phyloP scores from a whole-genome alignment of 345 rosid genomes.

The Acer negundo region DNA sequence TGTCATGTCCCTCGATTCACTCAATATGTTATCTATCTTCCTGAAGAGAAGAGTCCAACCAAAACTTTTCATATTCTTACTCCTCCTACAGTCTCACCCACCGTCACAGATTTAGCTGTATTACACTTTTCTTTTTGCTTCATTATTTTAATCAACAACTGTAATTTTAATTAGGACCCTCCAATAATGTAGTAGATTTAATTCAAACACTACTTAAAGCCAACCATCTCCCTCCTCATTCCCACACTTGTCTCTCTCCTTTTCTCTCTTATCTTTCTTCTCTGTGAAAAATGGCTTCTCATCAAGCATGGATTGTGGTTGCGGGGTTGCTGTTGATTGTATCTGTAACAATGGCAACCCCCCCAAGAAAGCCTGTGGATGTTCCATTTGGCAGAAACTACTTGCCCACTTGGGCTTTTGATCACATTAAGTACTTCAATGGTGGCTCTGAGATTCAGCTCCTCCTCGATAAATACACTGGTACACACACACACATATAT shows the following conservation, averaged over 20 bases:
- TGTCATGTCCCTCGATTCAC: background rate
- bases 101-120: constrained; percentile 19
- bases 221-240: background rate
- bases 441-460: constrained; percentile 79
- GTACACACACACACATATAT: too few species aligned
- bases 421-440: constrained; percentile 80
- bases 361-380: constrained; percentile 56
- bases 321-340: constrained; percentile 44
- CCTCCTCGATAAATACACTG: constrained; percentile 73
- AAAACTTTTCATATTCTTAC: background rate
- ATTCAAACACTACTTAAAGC: constrained; percentile 10
- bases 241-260: background rate
- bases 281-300: constrained; percentile 31
- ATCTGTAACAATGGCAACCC: constrained; percentile 50
- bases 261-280: background rate
- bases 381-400: constrained; percentile 84
- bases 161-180: background rate
- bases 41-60: background rate
- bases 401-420: constrained; percentile 85
- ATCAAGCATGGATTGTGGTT: constrained; percentile 23
- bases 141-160: background rate
- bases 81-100: background rate
- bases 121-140: background rate
- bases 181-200: constrained; percentile 11
- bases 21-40: background rate